Percentiles rank a stretch among this genome's conserved stretches.
phyloP scores from a whole-genome alignment of 495 filamentous ascomycete species.

The Penicillium bialowiezense region DNA sequence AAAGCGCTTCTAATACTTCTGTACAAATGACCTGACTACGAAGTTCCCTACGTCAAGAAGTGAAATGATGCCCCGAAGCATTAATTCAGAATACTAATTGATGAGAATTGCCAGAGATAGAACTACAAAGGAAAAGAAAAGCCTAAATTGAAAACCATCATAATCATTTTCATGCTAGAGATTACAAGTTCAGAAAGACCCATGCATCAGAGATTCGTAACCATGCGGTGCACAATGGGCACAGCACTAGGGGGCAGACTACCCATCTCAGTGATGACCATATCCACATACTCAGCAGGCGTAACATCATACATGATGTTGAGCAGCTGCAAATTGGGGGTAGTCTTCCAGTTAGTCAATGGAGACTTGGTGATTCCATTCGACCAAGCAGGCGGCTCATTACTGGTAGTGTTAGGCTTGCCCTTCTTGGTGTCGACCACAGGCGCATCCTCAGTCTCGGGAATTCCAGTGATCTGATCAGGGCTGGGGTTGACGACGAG shows the following conservation, averaged over 20 bases:
- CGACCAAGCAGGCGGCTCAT: conserved; percentile 22
- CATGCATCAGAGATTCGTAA: conserved; percentile 42
- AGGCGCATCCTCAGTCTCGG: conserved; percentile 25
- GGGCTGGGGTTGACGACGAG: conserved; percentile 38
- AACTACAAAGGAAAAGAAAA: no score
- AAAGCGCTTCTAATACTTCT: no score
- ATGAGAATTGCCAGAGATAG: no score
- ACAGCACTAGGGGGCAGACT: conserved; percentile 84
- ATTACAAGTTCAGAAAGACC: neutral
- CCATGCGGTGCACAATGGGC: conserved; percentile 49
- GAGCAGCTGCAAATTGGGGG: conserved; percentile 64
- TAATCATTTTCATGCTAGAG: neutral
- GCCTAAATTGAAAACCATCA: neutral
- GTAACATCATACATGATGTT: conserved; percentile 94
- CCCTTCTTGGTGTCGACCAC: conserved; percentile 35
- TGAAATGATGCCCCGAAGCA: no score
- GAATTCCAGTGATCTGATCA: conserved; percentile 38
- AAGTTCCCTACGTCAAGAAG: no score
- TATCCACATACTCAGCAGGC: conserved; percentile 80
- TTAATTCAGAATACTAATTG: no score
- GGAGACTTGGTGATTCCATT: conserved; percentile 26
- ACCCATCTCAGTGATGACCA: conserved; percentile 90
- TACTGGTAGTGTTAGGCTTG: conserved; percentile 26
- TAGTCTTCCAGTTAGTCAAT: conserved; percentile 58
- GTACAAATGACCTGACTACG: no score